Conservation (phyloP, 2,329 filamentous ascomycete species). For the Fusarium sp. region DNA sequence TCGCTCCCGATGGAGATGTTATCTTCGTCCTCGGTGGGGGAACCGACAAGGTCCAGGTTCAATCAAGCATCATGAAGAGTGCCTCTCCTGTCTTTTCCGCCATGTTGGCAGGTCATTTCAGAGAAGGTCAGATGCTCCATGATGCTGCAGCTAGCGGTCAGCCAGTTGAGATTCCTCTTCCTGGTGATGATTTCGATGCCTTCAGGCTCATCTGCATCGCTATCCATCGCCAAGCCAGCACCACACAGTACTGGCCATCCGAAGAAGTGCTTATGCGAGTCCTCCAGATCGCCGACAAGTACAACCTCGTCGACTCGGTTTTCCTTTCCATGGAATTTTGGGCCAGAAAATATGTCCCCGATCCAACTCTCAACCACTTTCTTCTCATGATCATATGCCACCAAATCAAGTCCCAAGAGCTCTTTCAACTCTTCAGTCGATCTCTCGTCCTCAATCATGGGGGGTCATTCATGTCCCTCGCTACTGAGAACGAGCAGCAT, state of each 20-base stretch:
- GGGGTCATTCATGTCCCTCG: not conserved
- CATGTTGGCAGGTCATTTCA: conserved; percentile 13
- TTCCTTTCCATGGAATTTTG: conserved; percentile 9
- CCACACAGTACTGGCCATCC: not conserved
- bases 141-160: not conserved
- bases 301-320: conserved; percentile 3
- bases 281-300: conserved; percentile 10
- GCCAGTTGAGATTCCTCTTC: conserved; percentile 7
- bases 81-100: not conserved
- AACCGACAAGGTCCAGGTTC: conserved; percentile 3
- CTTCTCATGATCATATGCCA: not conserved
- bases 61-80: conserved; percentile 9
- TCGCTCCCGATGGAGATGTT: conserved; percentile 15
- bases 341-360: not conserved
- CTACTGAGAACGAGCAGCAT: not conserved
- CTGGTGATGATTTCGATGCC: conserved; percentile 10
- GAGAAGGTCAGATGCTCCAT: conserved; percentile 2
- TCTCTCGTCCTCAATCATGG: not conserved
- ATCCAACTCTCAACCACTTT: not conserved
- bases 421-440: not conserved
- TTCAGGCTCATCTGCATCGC: conserved; percentile 7
- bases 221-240: conserved; percentile 2
- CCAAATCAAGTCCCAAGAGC: not conserved
- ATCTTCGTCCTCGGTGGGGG: conserved; percentile 8
- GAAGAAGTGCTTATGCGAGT: not conserved